A percentile compares a stretch with the other conserved stretches of the same genome.
These are phyloP conservation scores for Rhodamnia argentea DNA, from an alignment of 345 rosid species.

Conservation along the genomic window DNA sequence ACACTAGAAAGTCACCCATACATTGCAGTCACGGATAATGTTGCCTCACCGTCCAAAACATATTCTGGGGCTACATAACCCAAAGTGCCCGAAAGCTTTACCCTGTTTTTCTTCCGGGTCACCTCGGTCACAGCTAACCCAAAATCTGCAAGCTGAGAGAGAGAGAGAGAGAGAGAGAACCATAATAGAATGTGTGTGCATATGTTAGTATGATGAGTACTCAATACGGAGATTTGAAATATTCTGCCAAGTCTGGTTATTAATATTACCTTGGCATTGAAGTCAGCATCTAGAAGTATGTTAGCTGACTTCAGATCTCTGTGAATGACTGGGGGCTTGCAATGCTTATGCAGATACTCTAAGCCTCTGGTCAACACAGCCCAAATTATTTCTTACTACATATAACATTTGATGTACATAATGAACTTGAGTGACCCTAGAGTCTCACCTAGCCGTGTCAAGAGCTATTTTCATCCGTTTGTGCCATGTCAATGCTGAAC, in stretches of 20 bases:
- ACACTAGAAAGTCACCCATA: not conserved
- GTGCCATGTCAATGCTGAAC: slow-evolving; percentile 73
- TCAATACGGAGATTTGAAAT: not conserved
- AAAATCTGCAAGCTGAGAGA: slow-evolving; percentile 78
- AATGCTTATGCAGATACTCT: slow-evolving; percentile 88
- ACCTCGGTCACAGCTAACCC: slow-evolving; percentile 85
- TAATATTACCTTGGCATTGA: slow-evolving; percentile 82
- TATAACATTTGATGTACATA: not conserved
- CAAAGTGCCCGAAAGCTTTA: slow-evolving; percentile 89
- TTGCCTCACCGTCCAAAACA: slow-evolving; percentile 62
- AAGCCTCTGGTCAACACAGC: slow-evolving; percentile 60
- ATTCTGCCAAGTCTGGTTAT: not conserved
- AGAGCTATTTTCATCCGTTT: slow-evolving; percentile 93
- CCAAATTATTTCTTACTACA: not conserved
- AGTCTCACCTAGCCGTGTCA: slow-evolving; percentile 67
- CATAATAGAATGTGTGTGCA: not conserved
- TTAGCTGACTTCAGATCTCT: slow-evolving; percentile 98
- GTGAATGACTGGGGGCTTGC: slow-evolving; percentile 88
- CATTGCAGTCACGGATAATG: not conserved
- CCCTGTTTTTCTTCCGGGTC: slow-evolving; percentile 51
- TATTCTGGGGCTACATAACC: slow-evolving; percentile 98
- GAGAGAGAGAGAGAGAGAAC: not conserved
- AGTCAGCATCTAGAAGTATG: slow-evolving; percentile 74
- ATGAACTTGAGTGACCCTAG: not conserved
- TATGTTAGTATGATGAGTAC: not conserved